These are phyloP conservation scores for Cystofilobasidium capitatum DNA, from an alignment of 768 basidiomycete genomes.

Conservation along the genomic window DNA sequence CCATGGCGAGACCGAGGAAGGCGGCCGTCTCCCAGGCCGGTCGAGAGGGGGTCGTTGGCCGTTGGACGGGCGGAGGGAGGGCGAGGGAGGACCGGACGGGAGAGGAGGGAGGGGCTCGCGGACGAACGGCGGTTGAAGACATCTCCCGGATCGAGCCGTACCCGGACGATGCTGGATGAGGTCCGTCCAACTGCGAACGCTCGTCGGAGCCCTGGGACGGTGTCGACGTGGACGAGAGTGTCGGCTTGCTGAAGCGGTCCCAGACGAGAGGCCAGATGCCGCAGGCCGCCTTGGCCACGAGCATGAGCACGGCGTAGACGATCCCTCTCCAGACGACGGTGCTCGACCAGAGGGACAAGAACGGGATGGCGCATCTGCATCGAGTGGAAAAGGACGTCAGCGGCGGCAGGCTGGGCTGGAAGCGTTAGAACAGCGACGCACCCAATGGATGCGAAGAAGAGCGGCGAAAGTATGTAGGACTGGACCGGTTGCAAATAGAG, in stretches of 20 bases:
- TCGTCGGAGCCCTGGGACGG: too few species aligned
- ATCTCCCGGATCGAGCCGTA: slow-evolving; percentile 6
- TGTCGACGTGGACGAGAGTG: not conserved
- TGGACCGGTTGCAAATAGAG: slow-evolving; percentile 42
- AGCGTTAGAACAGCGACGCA: slow-evolving; percentile 45
- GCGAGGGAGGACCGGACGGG: not conserved
- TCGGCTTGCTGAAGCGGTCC: slow-evolving; percentile 11
- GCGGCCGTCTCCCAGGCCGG: slow-evolving; percentile 34
- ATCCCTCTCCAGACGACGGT: slow-evolving; percentile 49
- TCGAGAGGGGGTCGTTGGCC: not conserved
- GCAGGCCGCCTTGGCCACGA: slow-evolving; percentile 47
- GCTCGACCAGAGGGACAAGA: slow-evolving; percentile 43
- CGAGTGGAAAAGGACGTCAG: slow-evolving; percentile 50
- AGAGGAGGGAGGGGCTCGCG: not conserved
- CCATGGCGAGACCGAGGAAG: slow-evolving; percentile 53
- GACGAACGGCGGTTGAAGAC: not conserved
- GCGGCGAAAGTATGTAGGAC: slow-evolving; percentile 47
- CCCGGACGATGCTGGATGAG: not conserved
- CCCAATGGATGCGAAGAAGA: slow-evolving; percentile 62
- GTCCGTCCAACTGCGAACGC: not conserved
- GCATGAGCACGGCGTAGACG: slow-evolving; percentile 47
- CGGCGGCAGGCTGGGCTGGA: slow-evolving; percentile 44
- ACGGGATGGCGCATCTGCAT: slow-evolving; percentile 44
- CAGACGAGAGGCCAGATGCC: slow-evolving; percentile 45
- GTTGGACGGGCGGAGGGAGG: slow-evolving; percentile 26